Conservation (phyloP, 2,329 filamentous ascomycete species). For the Fusarium proliferatum region DNA sequence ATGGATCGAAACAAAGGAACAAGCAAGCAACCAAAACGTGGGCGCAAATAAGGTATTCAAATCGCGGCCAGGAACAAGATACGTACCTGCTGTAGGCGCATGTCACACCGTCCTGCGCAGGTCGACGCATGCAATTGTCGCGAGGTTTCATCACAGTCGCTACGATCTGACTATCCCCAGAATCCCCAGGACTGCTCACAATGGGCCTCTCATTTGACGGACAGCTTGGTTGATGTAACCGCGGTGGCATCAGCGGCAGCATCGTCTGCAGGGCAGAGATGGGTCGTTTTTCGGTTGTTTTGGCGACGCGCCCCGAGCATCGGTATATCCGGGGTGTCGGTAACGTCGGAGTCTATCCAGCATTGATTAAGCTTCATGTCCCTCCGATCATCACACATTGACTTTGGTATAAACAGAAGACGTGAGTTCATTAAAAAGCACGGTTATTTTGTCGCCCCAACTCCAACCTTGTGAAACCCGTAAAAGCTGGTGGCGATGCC, state of each 20-base stretch:
- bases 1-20: conserved; percentile 13
- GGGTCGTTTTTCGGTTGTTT: not conserved
- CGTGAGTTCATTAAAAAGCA: not conserved
- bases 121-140: conserved; percentile 28
- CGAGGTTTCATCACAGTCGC: conserved; percentile 11
- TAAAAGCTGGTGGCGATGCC: conserved; percentile 21
- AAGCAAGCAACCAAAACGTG: conserved; percentile 7
- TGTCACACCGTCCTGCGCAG: conserved; percentile 16
- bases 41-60: conserved; percentile 20
- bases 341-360: conserved; percentile 17
- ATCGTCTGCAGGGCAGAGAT: conserved; percentile 4
- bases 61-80: conserved; percentile 6
- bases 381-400: not conserved
- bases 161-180: conserved; percentile 6
- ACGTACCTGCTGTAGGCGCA: conserved; percentile 20
- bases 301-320: conserved; percentile 19
- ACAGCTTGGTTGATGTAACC: conserved; percentile 16
- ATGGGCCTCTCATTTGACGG: not conserved
- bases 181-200: not conserved
- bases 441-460: not conserved
- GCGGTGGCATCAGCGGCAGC: not conserved
- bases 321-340: conserved; percentile 29
- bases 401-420: not conserved
- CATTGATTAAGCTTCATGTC: not conserved
- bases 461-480: not conserved